These are phyloP conservation scores for Arthrobotrys sinensis DNA, from an alignment of 2,329 filamentous ascomycete genomes.

Conservation along the genomic window DNA sequence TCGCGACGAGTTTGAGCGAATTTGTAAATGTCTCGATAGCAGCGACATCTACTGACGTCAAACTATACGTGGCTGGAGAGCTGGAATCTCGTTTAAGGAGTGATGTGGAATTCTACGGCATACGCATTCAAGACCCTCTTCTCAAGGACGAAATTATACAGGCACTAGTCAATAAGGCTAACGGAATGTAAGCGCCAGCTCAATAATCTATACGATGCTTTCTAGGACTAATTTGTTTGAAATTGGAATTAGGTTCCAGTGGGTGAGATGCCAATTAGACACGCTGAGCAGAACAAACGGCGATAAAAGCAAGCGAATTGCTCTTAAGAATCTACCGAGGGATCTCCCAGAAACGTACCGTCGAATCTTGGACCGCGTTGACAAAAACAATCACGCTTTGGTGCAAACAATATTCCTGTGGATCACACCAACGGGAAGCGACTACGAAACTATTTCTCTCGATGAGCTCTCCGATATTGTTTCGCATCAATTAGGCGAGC, in stretches of 20 bases:
- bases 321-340: slow-evolving; percentile 15
- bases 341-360: slow-evolving; percentile 43
- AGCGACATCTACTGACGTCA: slow-evolving; percentile 23
- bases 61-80: slow-evolving; percentile 24
- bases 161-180: slow-evolving; percentile 2
- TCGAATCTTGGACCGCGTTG: slow-evolving; percentile 10
- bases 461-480: no score
- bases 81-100: slow-evolving; percentile 15
- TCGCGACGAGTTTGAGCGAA: not conserved
- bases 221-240: no score
- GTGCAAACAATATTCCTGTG: not conserved
- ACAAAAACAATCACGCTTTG: slow-evolving; percentile 3
- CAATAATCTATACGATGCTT: no score
- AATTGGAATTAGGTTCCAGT: slow-evolving; percentile 30
- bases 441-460: no score
- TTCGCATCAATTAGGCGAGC: no score
- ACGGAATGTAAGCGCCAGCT: slow-evolving; percentile 33
- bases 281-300: slow-evolving; percentile 21
- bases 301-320: slow-evolving; percentile 9
- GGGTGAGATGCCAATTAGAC: slow-evolving; percentile 32
- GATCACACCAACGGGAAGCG: no score
- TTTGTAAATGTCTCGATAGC: slow-evolving; percentile 37
- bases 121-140: slow-evolving; percentile 7
- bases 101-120: slow-evolving; percentile 32
- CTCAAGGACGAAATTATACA: slow-evolving; percentile 27